phyloP scores from a whole-genome alignment of 1,139 yeast species.

The Nakaseomyces uthaithaninus region DNA sequence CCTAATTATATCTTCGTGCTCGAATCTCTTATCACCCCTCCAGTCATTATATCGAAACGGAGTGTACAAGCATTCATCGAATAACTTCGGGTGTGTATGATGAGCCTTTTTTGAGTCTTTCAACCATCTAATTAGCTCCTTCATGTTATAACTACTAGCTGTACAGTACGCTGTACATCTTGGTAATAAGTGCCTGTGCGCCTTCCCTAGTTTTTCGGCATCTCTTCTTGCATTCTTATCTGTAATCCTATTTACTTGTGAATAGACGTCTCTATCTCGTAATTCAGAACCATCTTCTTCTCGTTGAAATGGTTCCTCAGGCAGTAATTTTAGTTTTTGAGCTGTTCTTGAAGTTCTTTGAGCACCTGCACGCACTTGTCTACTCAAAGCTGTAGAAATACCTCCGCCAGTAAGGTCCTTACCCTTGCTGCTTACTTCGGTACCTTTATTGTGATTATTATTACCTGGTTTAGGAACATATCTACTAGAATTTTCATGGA shows the following conservation, averaged over 20 bases:
- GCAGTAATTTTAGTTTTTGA: slow-evolving; percentile 76
- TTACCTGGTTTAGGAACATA: slow-evolving; percentile 1
- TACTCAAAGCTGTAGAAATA: slow-evolving; percentile 8
- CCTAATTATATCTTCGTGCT: slow-evolving; percentile 45
- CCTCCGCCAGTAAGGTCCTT: too few species aligned
- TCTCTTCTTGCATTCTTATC: slow-evolving; percentile 91
- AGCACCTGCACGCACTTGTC: slow-evolving; percentile 49
- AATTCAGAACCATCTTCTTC: slow-evolving; percentile 35
- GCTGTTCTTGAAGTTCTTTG: slow-evolving; percentile 84
- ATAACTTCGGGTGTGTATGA: slow-evolving; percentile 74
- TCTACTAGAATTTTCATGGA: background rate
- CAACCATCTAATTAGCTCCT: slow-evolving; percentile 76
- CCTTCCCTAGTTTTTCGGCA: slow-evolving; percentile 87
- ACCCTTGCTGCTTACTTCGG: too few species aligned
- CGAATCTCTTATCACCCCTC: slow-evolving; percentile 47
- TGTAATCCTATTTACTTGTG: slow-evolving; percentile 75
- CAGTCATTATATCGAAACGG: slow-evolving; percentile 80
- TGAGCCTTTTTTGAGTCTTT: slow-evolving; percentile 67
- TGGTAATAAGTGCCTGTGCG: slow-evolving; percentile 75
- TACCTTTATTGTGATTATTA: too few species aligned
- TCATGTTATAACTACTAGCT: slow-evolving; percentile 84
- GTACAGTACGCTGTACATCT: slow-evolving; percentile 95
- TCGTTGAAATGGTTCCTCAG: slow-evolving; percentile 54
- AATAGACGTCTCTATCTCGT: slow-evolving; percentile 52
- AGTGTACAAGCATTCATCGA: slow-evolving; percentile 90